Conservation (phyloP, 768 basidiomycete genomes). For the Tulasnella sp. region DNA sequence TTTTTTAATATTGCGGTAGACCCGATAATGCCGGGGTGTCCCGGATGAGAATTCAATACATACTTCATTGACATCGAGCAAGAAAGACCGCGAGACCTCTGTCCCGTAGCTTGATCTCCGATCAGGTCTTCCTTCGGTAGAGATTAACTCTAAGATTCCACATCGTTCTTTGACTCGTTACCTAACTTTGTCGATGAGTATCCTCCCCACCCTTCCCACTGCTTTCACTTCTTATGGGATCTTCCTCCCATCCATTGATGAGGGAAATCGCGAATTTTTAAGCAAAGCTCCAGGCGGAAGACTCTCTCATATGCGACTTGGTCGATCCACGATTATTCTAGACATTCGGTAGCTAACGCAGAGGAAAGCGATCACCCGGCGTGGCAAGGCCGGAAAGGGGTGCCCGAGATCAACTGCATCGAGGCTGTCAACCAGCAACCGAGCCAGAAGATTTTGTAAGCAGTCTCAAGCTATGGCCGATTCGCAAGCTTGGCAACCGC, state of each 20-base stretch:
- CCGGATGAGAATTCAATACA: neutral
- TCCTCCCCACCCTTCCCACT: neutral
- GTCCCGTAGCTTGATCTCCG: neutral
- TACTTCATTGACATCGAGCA: neutral
- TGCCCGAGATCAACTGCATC: neutral
- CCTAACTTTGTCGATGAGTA: too few relatives aligned
- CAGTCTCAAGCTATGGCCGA: neutral
- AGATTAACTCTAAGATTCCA: neutral
- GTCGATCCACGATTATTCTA: neutral
- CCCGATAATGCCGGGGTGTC: neutral
- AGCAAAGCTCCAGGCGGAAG: neutral
- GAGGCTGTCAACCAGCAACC: neutral
- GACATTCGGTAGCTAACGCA: neutral
- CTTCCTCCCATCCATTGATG: neutral
- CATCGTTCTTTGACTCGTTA: neutral
- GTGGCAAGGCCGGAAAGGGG: neutral
- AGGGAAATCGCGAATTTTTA: neutral
- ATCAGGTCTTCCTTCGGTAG: neutral
- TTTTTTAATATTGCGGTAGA: neutral
- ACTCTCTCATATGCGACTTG: neutral
- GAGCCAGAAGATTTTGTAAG: neutral
- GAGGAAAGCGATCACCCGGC: neutral
- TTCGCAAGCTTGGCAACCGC: neutral
- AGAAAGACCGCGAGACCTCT: neutral
- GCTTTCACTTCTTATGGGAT: neutral